Percentiles rank a stretch among this genome's conserved stretches.
Evolutionary conservation across 2,329 filamentous ascomycete genomes (phyloP).

Genomic region (Aspergillus fumigatus): DNA sequence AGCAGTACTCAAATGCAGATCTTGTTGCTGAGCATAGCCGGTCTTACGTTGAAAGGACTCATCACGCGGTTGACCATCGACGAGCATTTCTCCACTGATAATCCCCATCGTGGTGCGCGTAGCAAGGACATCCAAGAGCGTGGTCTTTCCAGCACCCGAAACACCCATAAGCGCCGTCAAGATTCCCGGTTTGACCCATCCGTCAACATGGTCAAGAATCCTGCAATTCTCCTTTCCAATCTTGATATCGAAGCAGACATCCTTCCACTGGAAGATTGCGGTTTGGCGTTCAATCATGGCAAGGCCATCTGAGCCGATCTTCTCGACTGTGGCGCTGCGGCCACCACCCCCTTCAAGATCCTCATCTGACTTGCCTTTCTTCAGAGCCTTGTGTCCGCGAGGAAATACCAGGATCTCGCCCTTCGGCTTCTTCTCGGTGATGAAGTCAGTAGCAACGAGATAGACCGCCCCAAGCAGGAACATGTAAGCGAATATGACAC

Average conservation of each 20-base stretch:
- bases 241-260: slow-evolving; percentile 45
- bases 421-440: slow-evolving; percentile 35
- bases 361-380: slow-evolving; percentile 1
- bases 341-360: slow-evolving; percentile 2
- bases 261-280: slow-evolving; percentile 62
- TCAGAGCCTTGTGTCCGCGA: slow-evolving; percentile 2
- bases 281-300: slow-evolving; percentile 55
- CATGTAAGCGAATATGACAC: slow-evolving; percentile 60
- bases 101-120: slow-evolving; percentile 57
- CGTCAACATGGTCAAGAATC: slow-evolving; percentile 48
- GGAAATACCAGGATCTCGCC: slow-evolving; percentile 11
- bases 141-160: slow-evolving; percentile 57
- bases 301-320: background rate
- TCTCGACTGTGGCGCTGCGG: background rate
- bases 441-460: slow-evolving; percentile 37
- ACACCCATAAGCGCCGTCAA: slow-evolving; percentile 58
- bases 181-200: slow-evolving; percentile 51
- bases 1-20: slow-evolving; percentile 73
- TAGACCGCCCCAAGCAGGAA: slow-evolving; percentile 56
- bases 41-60: slow-evolving; percentile 59
- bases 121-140: slow-evolving; percentile 53
- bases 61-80: slow-evolving; percentile 55
- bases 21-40: slow-evolving; percentile 64
- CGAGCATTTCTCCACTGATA: slow-evolving; percentile 60
- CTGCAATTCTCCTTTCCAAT: slow-evolving; percentile 43